A percentile compares a stretch with the other conserved stretches of the same genome.
Conservation (phyloP, 345 rosid species). For the Excoecaria cochinchinensis region DNA sequence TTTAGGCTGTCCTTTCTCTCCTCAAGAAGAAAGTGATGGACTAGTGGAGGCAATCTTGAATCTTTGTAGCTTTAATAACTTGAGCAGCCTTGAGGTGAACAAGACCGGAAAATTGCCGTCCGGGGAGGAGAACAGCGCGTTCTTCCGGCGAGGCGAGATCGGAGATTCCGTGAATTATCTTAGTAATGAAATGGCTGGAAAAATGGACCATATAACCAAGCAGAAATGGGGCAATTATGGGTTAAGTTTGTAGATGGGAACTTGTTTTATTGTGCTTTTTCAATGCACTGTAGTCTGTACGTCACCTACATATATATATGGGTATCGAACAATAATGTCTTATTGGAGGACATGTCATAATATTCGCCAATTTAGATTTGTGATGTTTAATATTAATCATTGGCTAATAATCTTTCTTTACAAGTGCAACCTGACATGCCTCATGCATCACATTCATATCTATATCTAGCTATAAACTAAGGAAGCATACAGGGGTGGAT, state of each 20-base stretch:
- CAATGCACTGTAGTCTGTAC: not conserved
- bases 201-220: conserved; percentile 38
- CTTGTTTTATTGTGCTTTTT: not conserved
- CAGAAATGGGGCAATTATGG: conserved; percentile 34
- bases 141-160: conserved; percentile 54
- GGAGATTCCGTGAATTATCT: conserved; percentile 55
- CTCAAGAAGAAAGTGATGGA: conserved; percentile 39
- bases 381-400: too few species aligned
- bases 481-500: too few species aligned
- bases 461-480: too few species aligned
- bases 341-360: too few species aligned
- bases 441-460: too few species aligned
- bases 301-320: too few species aligned
- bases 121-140: conserved; percentile 27
- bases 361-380: too few species aligned
- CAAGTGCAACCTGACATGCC: too few species aligned
- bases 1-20: conserved; percentile 45
- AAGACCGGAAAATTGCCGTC: conserved; percentile 31
- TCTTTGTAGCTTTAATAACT: conserved; percentile 46
- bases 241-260: conserved; percentile 22
- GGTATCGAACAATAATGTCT: too few species aligned
- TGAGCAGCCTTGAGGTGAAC: conserved; percentile 54
- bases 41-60: conserved; percentile 39
- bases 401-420: too few species aligned
- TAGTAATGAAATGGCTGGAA: conserved; percentile 38